Evolutionary conservation across 345 rosid species (phyloP).

Genomic region (Firmiana major): DNA sequence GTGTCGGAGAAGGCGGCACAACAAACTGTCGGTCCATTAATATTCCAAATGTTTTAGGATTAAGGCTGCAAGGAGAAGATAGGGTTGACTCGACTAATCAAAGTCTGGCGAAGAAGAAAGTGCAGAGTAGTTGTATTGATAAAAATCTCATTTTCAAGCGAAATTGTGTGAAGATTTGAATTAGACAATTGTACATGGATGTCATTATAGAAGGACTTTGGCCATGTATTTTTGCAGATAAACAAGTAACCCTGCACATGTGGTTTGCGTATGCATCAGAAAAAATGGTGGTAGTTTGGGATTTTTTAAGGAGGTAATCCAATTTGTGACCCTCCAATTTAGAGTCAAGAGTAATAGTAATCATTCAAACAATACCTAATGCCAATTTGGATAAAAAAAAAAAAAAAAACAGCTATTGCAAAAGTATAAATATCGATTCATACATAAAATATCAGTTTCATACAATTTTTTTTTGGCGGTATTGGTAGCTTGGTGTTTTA

Average conservation of each 20-base stretch:
- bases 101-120: too few relatives aligned
- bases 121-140: too few relatives aligned
- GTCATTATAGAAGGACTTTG: background rate
- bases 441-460: too few relatives aligned
- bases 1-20: background rate
- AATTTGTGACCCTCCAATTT: background rate
- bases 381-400: background rate
- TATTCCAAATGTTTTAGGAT: too few relatives aligned
- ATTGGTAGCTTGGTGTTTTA: background rate
- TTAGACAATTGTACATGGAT: background rate
- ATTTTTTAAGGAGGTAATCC: background rate
- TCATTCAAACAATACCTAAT: background rate
- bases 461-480: too few relatives aligned
- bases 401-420: too few relatives aligned
- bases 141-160: background rate
- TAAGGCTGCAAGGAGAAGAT: too few relatives aligned
- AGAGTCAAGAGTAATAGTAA: background rate
- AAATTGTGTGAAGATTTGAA: background rate
- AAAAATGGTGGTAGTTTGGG: background rate
- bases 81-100: too few relatives aligned
- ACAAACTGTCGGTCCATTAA: too few relatives aligned
- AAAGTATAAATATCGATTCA: too few relatives aligned
- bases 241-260: background rate
- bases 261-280: background rate
- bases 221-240: background rate